Evolutionary conservation across 148 eudicot genomes (phyloP).

Genomic region (Vaccinium corymbosum): DNA sequence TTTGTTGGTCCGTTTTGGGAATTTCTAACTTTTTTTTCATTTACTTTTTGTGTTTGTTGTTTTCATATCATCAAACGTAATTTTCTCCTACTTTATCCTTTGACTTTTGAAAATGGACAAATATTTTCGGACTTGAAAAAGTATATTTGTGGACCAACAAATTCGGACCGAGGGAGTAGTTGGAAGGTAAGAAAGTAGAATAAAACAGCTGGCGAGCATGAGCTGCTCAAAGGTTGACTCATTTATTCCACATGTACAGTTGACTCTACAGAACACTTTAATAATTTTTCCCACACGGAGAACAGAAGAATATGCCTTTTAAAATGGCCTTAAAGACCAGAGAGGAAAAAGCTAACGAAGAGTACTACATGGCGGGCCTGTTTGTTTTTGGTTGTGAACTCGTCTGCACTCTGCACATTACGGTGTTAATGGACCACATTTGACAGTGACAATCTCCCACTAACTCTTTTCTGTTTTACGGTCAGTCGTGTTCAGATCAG

Average conservation of each 20-base stretch:
- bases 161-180: too few species aligned
- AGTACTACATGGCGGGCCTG: not conserved
- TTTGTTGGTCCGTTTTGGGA: too few species aligned
- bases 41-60: too few species aligned
- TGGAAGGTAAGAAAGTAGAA: not conserved
- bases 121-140: too few species aligned
- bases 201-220: conserved; percentile 32
- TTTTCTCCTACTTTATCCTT: too few species aligned
- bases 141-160: too few species aligned
- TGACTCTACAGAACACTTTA: not conserved
- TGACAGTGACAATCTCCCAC: not conserved
- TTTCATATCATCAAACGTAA: too few species aligned
- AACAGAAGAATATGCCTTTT: not conserved
- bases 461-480: too few species aligned
- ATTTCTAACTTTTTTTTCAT: too few species aligned
- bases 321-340: not conserved
- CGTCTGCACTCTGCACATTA: not conserved
- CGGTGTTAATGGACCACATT: not conserved
- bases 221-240: conserved; percentile 26
- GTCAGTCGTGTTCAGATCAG: too few species aligned
- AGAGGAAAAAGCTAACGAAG: not conserved
- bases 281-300: not conserved
- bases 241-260: not conserved
- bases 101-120: too few species aligned
- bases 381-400: not conserved